Base-by-base conservation (phyloP, 2,329 filamentous ascomycete species). In the Ceratocystis alfenasii region DNA sequence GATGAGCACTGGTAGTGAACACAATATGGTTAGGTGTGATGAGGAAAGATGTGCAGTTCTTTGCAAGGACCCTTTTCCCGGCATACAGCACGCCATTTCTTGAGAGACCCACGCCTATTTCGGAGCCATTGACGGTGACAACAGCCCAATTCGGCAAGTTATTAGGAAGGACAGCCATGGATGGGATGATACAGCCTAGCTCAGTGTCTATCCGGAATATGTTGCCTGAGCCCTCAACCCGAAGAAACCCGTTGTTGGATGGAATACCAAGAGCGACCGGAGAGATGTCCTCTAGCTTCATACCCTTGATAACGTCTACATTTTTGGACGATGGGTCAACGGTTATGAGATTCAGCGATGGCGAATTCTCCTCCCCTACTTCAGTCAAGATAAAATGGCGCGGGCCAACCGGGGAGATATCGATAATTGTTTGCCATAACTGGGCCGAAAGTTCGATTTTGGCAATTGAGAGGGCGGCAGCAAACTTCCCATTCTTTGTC, bases 21-120 rank as follows among this genome's bases (percentile, higher is more conserved):
- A 97, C 85, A 15, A 99, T 79, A 77, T 97, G 93, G 22, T 85
- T 84, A 0, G 86, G 80, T 0, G 93, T 96, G 30, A 92, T 77
- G 5, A 91, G 74, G 71, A 96, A 97, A 0, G 94, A 99, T 0
- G 93, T 97, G 75, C 91, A 96, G 71, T 94, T 95, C 74, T 89
- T 90, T 15, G 87, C 84, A 57, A 96, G 77, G 4, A 88, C 78
- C 17, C 81, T 83, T 2, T 86, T 84, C 72, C 92, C 89, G 50
- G 87, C 89, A 73, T 89, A 95, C 0, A 99, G 78, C 65, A 87
- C 81, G 0, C 94, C 94, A 65, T 84, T 87, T 61, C 83, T 81
- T 2, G 90, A 88, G 69, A 96, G 77, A 1, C 90, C 88, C 71
- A 84, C 77, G 1, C 77, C 78, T 55, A 82, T 71, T 7, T 78